phyloP scores from a whole-genome alignment of 2,329 filamentous ascomycete species.

The Penicillium sp. region DNA sequence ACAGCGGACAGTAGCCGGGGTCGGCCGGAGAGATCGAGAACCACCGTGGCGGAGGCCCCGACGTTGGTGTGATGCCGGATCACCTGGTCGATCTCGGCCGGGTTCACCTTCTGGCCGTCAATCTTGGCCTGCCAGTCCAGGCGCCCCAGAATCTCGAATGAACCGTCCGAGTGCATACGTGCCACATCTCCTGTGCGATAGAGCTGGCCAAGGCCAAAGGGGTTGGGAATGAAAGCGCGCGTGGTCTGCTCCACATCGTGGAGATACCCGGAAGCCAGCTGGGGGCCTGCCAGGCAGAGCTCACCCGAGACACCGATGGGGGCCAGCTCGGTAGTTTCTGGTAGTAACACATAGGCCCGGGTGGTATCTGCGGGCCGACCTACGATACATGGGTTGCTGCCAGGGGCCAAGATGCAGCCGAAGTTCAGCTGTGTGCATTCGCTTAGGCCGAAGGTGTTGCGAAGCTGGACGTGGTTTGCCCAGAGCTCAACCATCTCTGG shows the following conservation, averaged over 20 bases:
- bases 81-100: conserved; percentile 29
- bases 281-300: conserved; percentile 16
- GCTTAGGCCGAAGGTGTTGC: conserved; percentile 22
- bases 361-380: conserved; percentile 19
- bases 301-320: conserved; percentile 18
- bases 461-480: conserved; percentile 14
- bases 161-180: conserved; percentile 13
- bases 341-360: conserved; percentile 14
- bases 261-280: conserved; percentile 18
- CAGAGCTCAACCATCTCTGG: conserved; percentile 11
- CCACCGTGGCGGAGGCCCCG: not conserved
- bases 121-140: conserved; percentile 67
- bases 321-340: conserved; percentile 10
- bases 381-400: conserved; percentile 10
- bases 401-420: conserved; percentile 3
- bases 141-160: conserved; percentile 49
- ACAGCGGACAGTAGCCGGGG: conserved; percentile 7
- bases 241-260: conserved; percentile 4
- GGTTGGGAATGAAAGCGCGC: conserved; percentile 13
- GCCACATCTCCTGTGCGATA: conserved; percentile 28
- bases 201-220: conserved; percentile 13
- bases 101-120: conserved; percentile 63
- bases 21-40: conserved; percentile 1
- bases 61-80: conserved; percentile 5
- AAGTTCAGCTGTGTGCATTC: conserved; percentile 23